phyloP scores from a whole-genome alignment of 345 rosid species.

The Rhodomyrtus tomentosa region DNA sequence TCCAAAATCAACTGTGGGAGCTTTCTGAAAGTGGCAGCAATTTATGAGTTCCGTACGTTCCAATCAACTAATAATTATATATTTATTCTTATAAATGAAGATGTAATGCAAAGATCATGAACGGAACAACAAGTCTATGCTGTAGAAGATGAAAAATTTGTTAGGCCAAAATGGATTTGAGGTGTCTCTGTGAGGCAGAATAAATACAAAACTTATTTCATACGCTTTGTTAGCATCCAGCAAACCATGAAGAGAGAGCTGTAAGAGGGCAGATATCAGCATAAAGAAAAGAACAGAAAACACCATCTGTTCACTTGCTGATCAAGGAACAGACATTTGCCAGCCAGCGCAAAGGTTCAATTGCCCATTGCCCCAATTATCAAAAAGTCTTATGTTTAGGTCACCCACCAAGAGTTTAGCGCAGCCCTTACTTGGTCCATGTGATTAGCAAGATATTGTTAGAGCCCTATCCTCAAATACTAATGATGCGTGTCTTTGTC shows the following conservation, averaged over 20 bases:
- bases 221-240: neutral
- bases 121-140: neutral
- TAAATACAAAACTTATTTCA: neutral
- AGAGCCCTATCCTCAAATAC: neutral
- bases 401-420: neutral
- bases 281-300: neutral
- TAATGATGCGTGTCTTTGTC: neutral
- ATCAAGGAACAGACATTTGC: neutral
- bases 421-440: neutral
- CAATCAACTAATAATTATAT: neutral
- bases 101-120: neutral
- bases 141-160: neutral
- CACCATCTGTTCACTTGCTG: neutral
- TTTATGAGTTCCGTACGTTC: neutral
- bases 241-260: neutral
- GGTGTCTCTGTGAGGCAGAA: neutral
- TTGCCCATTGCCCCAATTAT: neutral
- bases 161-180: neutral
- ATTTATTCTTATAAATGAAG: neutral
- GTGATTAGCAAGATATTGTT: neutral
- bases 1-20: conserved; percentile 67
- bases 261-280: neutral
- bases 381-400: neutral
- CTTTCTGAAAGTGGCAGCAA: conserved; percentile 32
- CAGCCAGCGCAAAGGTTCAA: neutral